Conservation (phyloP, 805 yeast genomes). For the Suhomyces canberraensis region DNA sequence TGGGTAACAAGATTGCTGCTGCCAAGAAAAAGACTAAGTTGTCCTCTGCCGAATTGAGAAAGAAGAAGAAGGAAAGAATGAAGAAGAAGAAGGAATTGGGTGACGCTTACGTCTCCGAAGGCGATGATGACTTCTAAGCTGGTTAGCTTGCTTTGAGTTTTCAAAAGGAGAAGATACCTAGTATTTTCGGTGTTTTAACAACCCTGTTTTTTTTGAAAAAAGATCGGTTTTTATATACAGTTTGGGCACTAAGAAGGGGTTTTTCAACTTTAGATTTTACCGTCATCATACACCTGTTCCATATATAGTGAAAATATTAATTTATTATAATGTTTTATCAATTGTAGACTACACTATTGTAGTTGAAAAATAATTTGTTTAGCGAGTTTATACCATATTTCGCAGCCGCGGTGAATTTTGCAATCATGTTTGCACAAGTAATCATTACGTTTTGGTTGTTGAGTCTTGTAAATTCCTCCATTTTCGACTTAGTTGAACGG, state of each 20-base stretch:
- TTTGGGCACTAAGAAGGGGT: slow-evolving; percentile 2
- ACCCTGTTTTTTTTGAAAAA: slow-evolving; percentile 5
- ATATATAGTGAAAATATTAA: slow-evolving; percentile 6
- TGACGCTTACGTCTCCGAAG: slow-evolving; percentile 95
- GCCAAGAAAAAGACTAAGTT: slow-evolving; percentile 96
- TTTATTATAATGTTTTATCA: slow-evolving; percentile 2
- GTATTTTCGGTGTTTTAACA: slow-evolving; percentile 1
- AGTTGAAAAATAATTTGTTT: neutral
- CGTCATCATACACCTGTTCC: slow-evolving; percentile 11
- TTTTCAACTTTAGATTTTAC: slow-evolving; percentile 2
- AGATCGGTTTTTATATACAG: slow-evolving; percentile 4
- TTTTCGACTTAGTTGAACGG: no score
- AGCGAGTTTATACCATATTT: no score
- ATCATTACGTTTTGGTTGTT: no score
- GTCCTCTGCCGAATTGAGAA: slow-evolving; percentile 98
- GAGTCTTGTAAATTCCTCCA: no score
- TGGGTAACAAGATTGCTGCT: slow-evolving; percentile 99
- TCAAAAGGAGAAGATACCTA: neutral
- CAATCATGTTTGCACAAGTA: no score
- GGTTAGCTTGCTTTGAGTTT: neutral
- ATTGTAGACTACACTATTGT: neutral
- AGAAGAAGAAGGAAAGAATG: slow-evolving; percentile 99
- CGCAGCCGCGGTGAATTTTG: no score
- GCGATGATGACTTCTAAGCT: slow-evolving; percentile 70
- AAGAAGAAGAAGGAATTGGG: slow-evolving; percentile 99